Evolutionary conservation across 768 basidiomycete genomes (phyloP).

Genomic region (Tricholoma flavovirens): DNA sequence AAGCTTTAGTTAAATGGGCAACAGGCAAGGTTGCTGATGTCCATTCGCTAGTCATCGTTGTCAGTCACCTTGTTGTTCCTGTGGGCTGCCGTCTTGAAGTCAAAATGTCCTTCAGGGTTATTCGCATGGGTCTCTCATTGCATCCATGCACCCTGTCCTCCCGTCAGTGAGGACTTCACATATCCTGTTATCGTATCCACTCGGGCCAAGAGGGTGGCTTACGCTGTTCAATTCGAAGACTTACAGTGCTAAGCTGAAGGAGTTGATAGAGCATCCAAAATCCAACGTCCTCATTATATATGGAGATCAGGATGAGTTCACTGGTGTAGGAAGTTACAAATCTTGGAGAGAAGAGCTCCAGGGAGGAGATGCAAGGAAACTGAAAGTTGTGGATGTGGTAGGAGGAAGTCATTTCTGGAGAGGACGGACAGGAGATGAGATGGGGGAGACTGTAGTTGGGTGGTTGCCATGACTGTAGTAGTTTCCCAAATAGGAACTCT

Average conservation of each 20-base stretch:
- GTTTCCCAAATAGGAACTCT: constrained; percentile 10
- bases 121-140: constrained; percentile 73
- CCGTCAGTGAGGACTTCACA: constrained; percentile 52
- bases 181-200: constrained; percentile 71
- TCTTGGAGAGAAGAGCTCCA: constrained; percentile 45
- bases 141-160: constrained; percentile 57
- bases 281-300: constrained; percentile 58
- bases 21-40: constrained; percentile 37
- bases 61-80: constrained; percentile 29
- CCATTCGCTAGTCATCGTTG: constrained; percentile 51
- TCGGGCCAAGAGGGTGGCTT: constrained; percentile 59
- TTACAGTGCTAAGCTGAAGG: constrained; percentile 47
- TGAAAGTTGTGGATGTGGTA: constrained; percentile 35
- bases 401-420: constrained; percentile 68
- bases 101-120: constrained; percentile 54
- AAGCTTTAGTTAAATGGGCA: constrained; percentile 54
- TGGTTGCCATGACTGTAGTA: constrained; percentile 30
- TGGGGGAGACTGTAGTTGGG: constrained; percentile 22
- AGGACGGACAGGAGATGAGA: constrained; percentile 23
- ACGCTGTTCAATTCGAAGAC: constrained; percentile 59
- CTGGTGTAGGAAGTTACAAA: constrained; percentile 46
- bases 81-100: constrained; percentile 4
- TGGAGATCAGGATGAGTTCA: constrained; percentile 72
- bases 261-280: constrained; percentile 39
- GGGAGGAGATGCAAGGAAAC: constrained; percentile 9